A percentile compares a stretch with the other conserved stretches of the same genome.
Evolutionary conservation across 192 early-diverging fungal species (phyloP).

Genomic region (Coemansia sp.): DNA sequence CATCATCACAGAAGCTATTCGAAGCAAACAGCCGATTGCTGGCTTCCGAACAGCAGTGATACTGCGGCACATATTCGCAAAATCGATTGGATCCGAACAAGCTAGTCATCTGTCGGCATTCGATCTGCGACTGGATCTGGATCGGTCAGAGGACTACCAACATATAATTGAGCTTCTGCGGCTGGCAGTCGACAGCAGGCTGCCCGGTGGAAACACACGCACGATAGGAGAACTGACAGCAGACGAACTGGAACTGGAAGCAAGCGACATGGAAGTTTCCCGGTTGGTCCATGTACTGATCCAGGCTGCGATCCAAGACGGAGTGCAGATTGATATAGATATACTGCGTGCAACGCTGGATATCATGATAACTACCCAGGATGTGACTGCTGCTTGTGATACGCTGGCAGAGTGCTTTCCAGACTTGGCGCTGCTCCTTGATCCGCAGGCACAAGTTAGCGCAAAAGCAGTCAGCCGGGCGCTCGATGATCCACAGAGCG

Average conservation of each 20-base stretch:
- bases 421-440: slow-evolving; percentile 27
- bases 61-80: slow-evolving; percentile 17
- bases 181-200: background rate
- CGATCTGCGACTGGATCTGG: slow-evolving; percentile 12
- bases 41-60: slow-evolving; percentile 14
- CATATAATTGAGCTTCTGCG: slow-evolving; percentile 10
- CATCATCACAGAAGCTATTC: background rate
- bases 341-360: slow-evolving; percentile 21
- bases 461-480: background rate
- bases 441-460: slow-evolving; percentile 8
- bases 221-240: background rate
- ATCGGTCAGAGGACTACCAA: slow-evolving; percentile 17
- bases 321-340: background rate
- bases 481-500: slow-evolving; percentile 7
- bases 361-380: slow-evolving; percentile 10
- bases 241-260: slow-evolving; percentile 16
- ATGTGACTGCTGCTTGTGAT: slow-evolving; percentile 36
- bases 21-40: slow-evolving; percentile 4
- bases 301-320: slow-evolving; percentile 27
- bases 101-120: background rate
- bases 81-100: background rate
- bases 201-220: slow-evolving; percentile 25
- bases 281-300: slow-evolving; percentile 30
- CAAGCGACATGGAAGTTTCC: slow-evolving; percentile 9
- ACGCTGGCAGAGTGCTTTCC: slow-evolving; percentile 23